Evolutionary conservation across 306 rosid species (phyloP).

Genomic region (Cucumis hystrix): DNA sequence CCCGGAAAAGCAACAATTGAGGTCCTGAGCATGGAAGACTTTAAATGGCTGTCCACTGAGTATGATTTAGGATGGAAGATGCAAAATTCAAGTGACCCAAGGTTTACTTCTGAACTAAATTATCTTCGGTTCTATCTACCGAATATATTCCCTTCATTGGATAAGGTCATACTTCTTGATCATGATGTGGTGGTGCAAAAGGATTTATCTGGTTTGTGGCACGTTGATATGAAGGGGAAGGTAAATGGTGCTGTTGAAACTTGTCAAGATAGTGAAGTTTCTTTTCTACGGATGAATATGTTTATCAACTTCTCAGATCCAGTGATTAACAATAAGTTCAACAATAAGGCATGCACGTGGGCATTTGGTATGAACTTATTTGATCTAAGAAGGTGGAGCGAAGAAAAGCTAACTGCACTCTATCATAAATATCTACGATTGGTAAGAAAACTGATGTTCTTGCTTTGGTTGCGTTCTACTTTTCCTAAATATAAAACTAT

Average conservation of each 20-base stretch:
- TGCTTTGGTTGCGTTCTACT: not conserved
- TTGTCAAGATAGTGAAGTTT: slow-evolving; percentile 45
- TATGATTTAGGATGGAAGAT: slow-evolving; percentile 24
- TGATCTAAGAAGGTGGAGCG: slow-evolving; percentile 78
- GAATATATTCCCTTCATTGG: slow-evolving; percentile 54
- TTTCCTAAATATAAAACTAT: not conserved
- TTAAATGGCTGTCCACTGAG: slow-evolving; percentile 49
- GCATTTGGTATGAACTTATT: slow-evolving; percentile 92
- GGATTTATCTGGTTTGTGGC: slow-evolving; percentile 73
- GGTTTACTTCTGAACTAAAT: slow-evolving; percentile 79
- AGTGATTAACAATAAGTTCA: slow-evolving; percentile 47
- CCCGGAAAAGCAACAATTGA: slow-evolving; percentile 70
- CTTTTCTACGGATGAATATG: slow-evolving; percentile 50
- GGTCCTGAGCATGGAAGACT: slow-evolving; percentile 54
- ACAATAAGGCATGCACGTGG: slow-evolving; percentile 79
- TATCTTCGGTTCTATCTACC: slow-evolving; percentile 88
- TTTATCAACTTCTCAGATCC: slow-evolving; percentile 85
- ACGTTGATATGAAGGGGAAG: slow-evolving; percentile 52
- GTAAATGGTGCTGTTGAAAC: slow-evolving; percentile 68
- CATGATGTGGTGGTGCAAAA: slow-evolving; percentile 90
- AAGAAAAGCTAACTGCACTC: slow-evolving; percentile 43
- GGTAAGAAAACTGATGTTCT: slow-evolving; percentile 33
- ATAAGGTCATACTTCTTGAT: slow-evolving; percentile 68
- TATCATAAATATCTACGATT: slow-evolving; percentile 52
- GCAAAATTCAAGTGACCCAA: slow-evolving; percentile 44